phyloP scores from a whole-genome alignment of 345 rosid genomes.

The Gynandropsis gynandra region DNA sequence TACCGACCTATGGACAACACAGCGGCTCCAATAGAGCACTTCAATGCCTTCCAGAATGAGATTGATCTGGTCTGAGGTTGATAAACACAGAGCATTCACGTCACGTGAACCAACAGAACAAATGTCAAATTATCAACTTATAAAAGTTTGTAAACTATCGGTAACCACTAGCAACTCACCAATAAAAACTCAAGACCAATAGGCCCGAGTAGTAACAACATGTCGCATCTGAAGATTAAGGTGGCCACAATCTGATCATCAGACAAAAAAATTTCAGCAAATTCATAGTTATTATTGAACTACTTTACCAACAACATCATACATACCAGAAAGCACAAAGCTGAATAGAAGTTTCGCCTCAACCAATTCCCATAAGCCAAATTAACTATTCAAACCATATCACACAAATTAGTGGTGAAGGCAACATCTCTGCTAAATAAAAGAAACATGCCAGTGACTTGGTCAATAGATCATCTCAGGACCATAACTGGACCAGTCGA shows the following conservation, averaged over 20 bases:
- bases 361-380: constrained; percentile 80
- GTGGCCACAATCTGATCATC: constrained; percentile 60
- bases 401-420: constrained; percentile 20
- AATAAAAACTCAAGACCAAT: constrained; percentile 69
- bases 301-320: constrained; percentile 4
- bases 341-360: constrained; percentile 49
- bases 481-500: constrained; percentile 5
- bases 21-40: constrained; percentile 46
- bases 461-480: constrained; percentile 10
- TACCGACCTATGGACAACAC: constrained; percentile 62
- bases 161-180: constrained; percentile 41
- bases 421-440: constrained; percentile 8
- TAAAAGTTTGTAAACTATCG: constrained; percentile 10
- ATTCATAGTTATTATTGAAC: constrained; percentile 14
- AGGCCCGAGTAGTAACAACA: constrained; percentile 70
- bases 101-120: constrained; percentile 26
- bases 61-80: constrained; percentile 63
- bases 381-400: constrained; percentile 51
- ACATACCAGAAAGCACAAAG: constrained; percentile 76
- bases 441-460: neutral
- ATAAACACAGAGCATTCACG: constrained; percentile 23
- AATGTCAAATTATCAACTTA: constrained; percentile 2
- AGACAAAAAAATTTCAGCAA: constrained; percentile 21
- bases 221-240: constrained; percentile 76
- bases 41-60: constrained; percentile 55